Evolutionary conservation across 192 early-diverging fungal genomes (phyloP).

Genomic region (Coemansia sp.): DNA sequence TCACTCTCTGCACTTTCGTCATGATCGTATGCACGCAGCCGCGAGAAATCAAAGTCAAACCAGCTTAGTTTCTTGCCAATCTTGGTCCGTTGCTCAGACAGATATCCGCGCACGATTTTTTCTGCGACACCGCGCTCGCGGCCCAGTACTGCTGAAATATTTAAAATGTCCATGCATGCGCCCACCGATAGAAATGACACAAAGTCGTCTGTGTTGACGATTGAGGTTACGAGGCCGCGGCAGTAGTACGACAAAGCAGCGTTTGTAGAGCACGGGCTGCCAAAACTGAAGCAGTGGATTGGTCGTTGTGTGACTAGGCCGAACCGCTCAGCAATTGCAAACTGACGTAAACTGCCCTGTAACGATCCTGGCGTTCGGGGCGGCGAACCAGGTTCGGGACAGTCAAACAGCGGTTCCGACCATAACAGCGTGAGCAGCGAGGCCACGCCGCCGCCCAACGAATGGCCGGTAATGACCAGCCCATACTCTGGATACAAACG

Average conservation of each 20-base stretch:
- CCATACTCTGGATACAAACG: slow-evolving; percentile 74
- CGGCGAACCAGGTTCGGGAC: neutral
- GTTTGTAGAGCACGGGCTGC: slow-evolving; percentile 76
- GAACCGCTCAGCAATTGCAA: slow-evolving; percentile 63
- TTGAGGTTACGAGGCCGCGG: slow-evolving; percentile 72
- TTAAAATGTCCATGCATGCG: slow-evolving; percentile 71
- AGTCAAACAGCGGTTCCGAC: slow-evolving; percentile 51
- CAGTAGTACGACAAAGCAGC: slow-evolving; percentile 67
- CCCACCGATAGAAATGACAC: slow-evolving; percentile 76
- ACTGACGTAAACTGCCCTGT: slow-evolving; percentile 49
- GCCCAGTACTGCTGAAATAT: slow-evolving; percentile 63
- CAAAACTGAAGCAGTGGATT: slow-evolving; percentile 85
- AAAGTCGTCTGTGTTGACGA: slow-evolving; percentile 81
- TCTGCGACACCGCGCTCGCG: slow-evolving; percentile 65
- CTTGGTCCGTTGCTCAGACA: slow-evolving; percentile 47
- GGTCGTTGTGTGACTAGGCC: slow-evolving; percentile 69
- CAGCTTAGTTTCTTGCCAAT: slow-evolving; percentile 26
- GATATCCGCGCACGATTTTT: slow-evolving; percentile 61
- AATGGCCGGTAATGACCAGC: slow-evolving; percentile 84
- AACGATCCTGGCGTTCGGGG: slow-evolving; percentile 28
- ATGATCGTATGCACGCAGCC: slow-evolving; percentile 27
- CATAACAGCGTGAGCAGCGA: slow-evolving; percentile 75
- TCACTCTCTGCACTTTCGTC: slow-evolving; percentile 4
- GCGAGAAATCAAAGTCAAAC: slow-evolving; percentile 53
- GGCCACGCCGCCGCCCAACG: slow-evolving; percentile 85